Base-by-base conservation (phyloP, 2,329 filamentous ascomycete species). In the Purpureocillium takamizusanense region DNA sequence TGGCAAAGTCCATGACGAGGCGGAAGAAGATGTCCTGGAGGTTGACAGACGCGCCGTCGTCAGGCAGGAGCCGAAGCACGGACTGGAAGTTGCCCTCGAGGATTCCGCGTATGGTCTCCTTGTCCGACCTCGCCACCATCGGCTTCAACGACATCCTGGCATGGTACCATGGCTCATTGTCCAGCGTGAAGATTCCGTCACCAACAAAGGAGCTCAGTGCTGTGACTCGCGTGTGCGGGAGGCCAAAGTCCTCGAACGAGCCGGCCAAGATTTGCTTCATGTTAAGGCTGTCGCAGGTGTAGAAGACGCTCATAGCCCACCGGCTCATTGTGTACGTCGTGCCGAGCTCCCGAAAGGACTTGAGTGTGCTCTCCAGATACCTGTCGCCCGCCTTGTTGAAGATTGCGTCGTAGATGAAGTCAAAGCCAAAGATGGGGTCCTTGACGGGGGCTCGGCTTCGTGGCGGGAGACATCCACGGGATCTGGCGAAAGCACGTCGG, bases 211-310 rank as follows among this genome's bases (percentile, higher is more conserved):
- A 56, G 3, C 48, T 41, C 40, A 70, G 62, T 18, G 58, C 59
- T 4, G 55, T 46, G 2, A 56, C 51, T 13, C 66, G 54, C 42
- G 61, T 46, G 27, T 48, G 49, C 9, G 57, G 66, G 18, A 62
- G 62, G 25, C 56, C 51, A 42, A 69, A 79, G 40, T 77, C 70
- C 2, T 62, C 52, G 42, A 74, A 76, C 15, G 69, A 65, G 1
- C 63, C 63, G 1, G 72, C 67, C 2, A 79, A 61, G 3, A 78
- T 61, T 1, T 73, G 65, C 45, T 76, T 72, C 36, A 78, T 59
- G 45, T 78, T 79, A 11, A 64, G 63, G 1, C 65, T 60, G 17
- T 77, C 73, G 31, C 59, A 57, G 1, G 59, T 62, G 32, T 59
- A 59, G 8, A 59, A 53, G 4, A 60, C 49, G 18, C 53, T 45